Evolutionary conservation across 2,329 filamentous ascomycete species (phyloP).

Genomic region (Monilinia fructigena): DNA sequence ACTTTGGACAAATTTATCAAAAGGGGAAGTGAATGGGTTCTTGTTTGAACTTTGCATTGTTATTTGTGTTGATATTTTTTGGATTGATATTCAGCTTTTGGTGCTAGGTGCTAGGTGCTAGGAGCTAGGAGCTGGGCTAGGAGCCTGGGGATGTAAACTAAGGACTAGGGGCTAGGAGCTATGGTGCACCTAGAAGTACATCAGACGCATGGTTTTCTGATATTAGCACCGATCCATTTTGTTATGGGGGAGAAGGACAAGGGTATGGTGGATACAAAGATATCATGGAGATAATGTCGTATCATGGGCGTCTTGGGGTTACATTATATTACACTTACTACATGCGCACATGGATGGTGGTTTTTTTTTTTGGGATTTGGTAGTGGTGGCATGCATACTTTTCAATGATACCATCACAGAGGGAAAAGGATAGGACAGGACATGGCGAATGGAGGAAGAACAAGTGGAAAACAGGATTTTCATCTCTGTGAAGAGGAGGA

Average conservation of each 20-base stretch:
- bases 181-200: neutral
- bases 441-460: neutral
- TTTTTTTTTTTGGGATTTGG: conserved; percentile 8
- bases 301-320: conserved; percentile 5
- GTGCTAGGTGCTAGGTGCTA: neutral
- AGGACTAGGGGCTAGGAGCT: neutral
- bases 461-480: neutral
- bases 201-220: neutral
- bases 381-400: conserved; percentile 8
- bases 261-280: neutral
- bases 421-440: neutral
- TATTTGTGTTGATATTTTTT: conserved; percentile 7
- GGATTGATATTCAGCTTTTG: conserved; percentile 8
- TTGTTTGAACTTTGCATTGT: conserved; percentile 40
- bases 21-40: conserved; percentile 91
- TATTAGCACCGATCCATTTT: neutral
- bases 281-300: conserved; percentile 5
- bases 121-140: neutral
- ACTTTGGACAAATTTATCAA: conserved; percentile 97
- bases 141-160: neutral
- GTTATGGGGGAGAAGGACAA: neutral
- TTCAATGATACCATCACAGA: conserved; percentile 8
- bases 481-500: neutral
- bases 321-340: neutral
- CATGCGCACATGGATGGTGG: neutral